phyloP scores from a whole-genome alignment of 2,329 filamentous ascomycete genomes.

The Ilyonectria mors-panacis region DNA sequence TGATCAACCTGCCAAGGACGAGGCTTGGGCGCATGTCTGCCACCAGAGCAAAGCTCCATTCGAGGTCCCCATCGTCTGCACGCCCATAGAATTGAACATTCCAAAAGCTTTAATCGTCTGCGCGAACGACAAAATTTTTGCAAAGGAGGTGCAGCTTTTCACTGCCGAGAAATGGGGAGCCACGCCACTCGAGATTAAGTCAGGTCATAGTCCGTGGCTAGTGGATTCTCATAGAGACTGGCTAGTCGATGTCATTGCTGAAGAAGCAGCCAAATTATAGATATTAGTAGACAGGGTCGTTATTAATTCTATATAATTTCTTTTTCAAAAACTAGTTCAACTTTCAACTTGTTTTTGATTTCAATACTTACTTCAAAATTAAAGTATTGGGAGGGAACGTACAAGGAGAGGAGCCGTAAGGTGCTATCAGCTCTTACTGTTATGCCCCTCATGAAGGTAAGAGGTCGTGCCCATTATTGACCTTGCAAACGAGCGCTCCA shows the following conservation, averaged over 20 bases:
- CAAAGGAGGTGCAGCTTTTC: conserved; percentile 2
- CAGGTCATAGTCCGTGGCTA: conserved; percentile 39
- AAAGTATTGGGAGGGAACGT: no score
- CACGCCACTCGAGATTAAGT: conserved; percentile 26
- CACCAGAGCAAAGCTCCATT: conserved; percentile 33
- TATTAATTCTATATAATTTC: not conserved
- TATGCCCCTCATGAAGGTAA: no score
- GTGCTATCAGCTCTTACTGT: no score
- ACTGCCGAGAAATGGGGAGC: conserved; percentile 31
- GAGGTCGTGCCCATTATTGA: no score
- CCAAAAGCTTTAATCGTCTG: conserved; percentile 28
- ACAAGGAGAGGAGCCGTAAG: no score
- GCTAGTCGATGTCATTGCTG: conserved; percentile 23
- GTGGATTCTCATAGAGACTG: conserved; percentile 19
- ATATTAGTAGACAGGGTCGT: not conserved
- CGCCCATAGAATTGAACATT: conserved; percentile 11
- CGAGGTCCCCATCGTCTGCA: conserved; percentile 20
- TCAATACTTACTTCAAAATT: no score
- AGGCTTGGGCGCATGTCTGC: conserved; percentile 21
- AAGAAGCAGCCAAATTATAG: not conserved
- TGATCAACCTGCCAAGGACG: conserved; percentile 14
- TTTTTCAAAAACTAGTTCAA: no score
- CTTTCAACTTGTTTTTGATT: no score
- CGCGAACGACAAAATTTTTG: conserved; percentile 23
- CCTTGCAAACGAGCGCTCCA: no score